Percentiles rank a stretch among this genome's conserved stretches.
Conservation (phyloP, 129 eudicot genomes). For the Kitagawia praeruptora region DNA sequence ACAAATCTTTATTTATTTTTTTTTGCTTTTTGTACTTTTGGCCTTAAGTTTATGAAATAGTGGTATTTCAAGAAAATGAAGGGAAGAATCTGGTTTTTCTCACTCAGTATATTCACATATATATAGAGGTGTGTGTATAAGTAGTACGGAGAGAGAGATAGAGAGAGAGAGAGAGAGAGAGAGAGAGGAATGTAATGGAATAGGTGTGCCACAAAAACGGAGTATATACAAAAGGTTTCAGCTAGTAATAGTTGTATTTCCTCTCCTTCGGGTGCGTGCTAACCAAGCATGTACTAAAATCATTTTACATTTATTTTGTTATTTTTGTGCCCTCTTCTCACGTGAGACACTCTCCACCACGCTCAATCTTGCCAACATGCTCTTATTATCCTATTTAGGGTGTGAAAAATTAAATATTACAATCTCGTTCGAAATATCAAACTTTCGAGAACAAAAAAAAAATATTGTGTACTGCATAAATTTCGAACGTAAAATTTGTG, state of each 20-base stretch:
- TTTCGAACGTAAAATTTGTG: too few species aligned
- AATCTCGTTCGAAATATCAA: background rate
- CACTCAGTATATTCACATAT: slow-evolving; percentile 9
- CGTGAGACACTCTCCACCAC: slow-evolving; percentile 1
- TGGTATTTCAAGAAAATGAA: slow-evolving; percentile 1
- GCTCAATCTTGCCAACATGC: background rate
- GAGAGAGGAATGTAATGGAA: background rate
- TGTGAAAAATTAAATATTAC: background rate
- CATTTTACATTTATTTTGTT: background rate
- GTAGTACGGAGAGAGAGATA: background rate
- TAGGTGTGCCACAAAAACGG: slow-evolving; percentile 5
- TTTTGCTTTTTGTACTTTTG: slow-evolving; percentile 17
- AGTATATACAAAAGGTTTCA: background rate
- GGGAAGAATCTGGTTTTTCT: background rate
- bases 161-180: background rate
- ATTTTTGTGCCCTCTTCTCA: background rate
- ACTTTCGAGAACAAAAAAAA: too few species aligned
- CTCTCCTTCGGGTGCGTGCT: slow-evolving; percentile 7
- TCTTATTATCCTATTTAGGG: background rate
- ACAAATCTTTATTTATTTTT: background rate
- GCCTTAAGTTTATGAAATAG: slow-evolving; percentile 14
- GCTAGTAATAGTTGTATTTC: slow-evolving; percentile 2
- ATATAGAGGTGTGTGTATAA: slow-evolving; percentile 15
- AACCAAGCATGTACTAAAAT: slow-evolving; percentile 9
- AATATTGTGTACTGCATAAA: too few species aligned